Evolutionary conservation across 257 asterid species (phyloP).

Genomic region (Solanum arcanum): DNA sequence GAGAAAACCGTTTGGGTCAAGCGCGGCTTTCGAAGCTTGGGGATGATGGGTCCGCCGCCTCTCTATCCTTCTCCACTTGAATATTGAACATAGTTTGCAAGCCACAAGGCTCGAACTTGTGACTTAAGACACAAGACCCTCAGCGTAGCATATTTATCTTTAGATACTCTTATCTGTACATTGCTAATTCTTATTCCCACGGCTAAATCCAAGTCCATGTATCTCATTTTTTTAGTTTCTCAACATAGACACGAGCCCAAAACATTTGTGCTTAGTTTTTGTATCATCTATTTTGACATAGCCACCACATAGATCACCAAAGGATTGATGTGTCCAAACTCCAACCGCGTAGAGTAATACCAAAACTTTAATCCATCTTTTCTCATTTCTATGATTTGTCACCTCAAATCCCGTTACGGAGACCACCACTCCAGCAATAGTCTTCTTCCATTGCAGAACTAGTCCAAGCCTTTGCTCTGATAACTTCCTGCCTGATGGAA

Average conservation of each 20-base stretch:
- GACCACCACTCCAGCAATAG: neutral
- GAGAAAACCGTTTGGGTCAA: neutral
- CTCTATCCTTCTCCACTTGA: neutral
- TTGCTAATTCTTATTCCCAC: neutral
- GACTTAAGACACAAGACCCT: neutral
- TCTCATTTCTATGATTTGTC: neutral
- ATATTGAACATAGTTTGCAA: neutral
- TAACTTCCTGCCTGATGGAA: neutral
- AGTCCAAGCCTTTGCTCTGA: neutral
- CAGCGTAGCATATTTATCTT: neutral
- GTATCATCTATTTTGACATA: neutral
- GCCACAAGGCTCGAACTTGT: neutral
- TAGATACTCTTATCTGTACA: neutral
- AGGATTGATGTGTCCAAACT: neutral
- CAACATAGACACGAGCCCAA: neutral
- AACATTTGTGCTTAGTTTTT: neutral
- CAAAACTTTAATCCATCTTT: neutral
- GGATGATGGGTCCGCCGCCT: neutral
- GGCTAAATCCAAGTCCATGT: neutral
- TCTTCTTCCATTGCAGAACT: neutral
- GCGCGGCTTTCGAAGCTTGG: neutral
- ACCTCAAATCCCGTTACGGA: neutral
- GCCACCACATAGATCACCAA: neutral
- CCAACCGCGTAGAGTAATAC: neutral
- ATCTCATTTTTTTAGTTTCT: neutral